Conservation (phyloP, 306 rosid species). For the Arachis hypogaea region DNA sequence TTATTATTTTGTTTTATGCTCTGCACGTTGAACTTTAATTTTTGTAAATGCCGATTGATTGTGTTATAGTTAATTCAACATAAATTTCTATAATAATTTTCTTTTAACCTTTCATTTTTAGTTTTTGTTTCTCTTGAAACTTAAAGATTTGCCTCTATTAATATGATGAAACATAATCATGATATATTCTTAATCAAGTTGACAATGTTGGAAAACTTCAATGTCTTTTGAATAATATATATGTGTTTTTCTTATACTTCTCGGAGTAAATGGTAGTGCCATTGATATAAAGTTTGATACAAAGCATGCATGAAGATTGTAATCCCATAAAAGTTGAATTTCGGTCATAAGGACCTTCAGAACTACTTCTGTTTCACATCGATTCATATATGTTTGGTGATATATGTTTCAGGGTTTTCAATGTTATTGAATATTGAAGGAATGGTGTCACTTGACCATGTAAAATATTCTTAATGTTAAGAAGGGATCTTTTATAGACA, state of each 20-base stretch:
- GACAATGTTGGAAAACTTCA: too few relatives aligned
- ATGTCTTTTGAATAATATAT: background rate
- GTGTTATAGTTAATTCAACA: background rate
- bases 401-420: constrained; percentile 32
- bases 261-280: background rate
- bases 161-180: background rate
- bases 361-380: too few relatives aligned
- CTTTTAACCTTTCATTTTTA: background rate
- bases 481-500: constrained; percentile 34
- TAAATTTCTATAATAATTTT: background rate
- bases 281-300: background rate
- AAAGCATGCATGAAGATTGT: background rate
- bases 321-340: background rate
- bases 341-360: background rate
- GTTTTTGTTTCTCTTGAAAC: background rate
- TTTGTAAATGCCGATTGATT: background rate
- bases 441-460: constrained; percentile 16
- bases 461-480: background rate
- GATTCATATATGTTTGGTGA: constrained; percentile 24
- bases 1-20: background rate
- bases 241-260: background rate
- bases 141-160: background rate
- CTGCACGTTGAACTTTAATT: constrained; percentile 1
- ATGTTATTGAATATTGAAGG: constrained; percentile 39
- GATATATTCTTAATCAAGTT: background rate